Evolutionary conservation across 169 alveolate species (phyloP).

Genomic region (Plasmodium relictum): DNA sequence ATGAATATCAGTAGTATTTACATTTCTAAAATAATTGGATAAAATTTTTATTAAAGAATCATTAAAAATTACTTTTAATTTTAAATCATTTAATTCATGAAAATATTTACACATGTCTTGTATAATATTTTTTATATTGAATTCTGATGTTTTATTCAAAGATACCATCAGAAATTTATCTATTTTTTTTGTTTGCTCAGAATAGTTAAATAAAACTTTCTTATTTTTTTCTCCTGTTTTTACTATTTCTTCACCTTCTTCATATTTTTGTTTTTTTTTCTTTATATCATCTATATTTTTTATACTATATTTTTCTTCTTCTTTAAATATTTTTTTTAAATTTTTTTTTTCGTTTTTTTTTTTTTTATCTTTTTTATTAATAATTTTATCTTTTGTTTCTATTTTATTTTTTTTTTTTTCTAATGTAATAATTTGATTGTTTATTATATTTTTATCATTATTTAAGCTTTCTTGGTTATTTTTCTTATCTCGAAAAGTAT

Average conservation of each 20-base stretch:
- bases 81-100: constrained; percentile 28
- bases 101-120: constrained; percentile 69
- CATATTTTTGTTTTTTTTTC: constrained; percentile 6
- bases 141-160: constrained; percentile 64
- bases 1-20: constrained; percentile 59
- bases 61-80: constrained; percentile 24
- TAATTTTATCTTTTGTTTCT: background rate
- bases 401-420: constrained; percentile 38
- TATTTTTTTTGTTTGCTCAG: constrained; percentile 49
- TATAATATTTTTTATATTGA: constrained; percentile 69
- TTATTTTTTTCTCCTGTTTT: constrained; percentile 20
- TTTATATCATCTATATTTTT: background rate
- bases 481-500: background rate
- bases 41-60: constrained; percentile 12
- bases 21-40: constrained; percentile 48
- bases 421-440: background rate
- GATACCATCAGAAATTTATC: constrained; percentile 55
- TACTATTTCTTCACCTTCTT: constrained; percentile 2
- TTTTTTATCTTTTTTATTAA: constrained; percentile 10
- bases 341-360: constrained; percentile 29
- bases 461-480: background rate
- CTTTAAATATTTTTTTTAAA: constrained; percentile 7
- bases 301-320: background rate
- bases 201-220: constrained; percentile 15
- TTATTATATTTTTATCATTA: background rate